Conservation (phyloP, 495 filamentous ascomycete genomes). For the Lasiosphaeria ovina region DNA sequence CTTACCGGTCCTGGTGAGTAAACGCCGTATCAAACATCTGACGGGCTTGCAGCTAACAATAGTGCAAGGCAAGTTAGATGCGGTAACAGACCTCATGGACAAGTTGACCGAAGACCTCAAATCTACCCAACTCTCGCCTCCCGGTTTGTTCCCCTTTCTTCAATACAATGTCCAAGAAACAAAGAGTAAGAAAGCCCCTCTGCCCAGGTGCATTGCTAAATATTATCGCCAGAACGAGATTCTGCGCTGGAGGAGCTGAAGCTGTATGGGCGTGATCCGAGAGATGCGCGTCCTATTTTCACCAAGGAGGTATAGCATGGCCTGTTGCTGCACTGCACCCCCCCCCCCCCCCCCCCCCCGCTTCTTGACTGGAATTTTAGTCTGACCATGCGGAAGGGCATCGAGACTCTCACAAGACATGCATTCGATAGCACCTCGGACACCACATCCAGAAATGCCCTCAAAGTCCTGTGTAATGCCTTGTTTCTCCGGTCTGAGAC, state of each 20-base stretch:
- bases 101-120: conserved; percentile 58
- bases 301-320: conserved; percentile 60
- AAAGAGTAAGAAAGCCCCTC: no score
- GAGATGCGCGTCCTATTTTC: conserved; percentile 76
- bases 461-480: conserved; percentile 86
- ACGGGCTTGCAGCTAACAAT: conserved; percentile 6
- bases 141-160: conserved; percentile 40
- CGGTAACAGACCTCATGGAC: conserved; percentile 59
- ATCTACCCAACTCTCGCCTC: conserved; percentile 50
- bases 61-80: conserved; percentile 58
- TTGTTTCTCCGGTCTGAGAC: conserved; percentile 68
- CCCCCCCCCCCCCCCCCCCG: no score
- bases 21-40: neutral
- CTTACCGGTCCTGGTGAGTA: conserved; percentile 21
- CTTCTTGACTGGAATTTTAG: neutral
- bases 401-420: conserved; percentile 67
- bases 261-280: conserved; percentile 69
- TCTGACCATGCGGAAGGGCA: conserved; percentile 55
- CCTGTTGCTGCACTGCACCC: neutral
- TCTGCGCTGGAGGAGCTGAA: conserved; percentile 70
- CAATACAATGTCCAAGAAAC: no score
- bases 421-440: conserved; percentile 62
- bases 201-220: conserved; percentile 27
- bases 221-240: conserved; percentile 23
- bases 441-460: conserved; percentile 68